Base-by-base conservation (phyloP, 192 early-diverging fungal genomes). In the Backusella tarrabulga region DNA sequence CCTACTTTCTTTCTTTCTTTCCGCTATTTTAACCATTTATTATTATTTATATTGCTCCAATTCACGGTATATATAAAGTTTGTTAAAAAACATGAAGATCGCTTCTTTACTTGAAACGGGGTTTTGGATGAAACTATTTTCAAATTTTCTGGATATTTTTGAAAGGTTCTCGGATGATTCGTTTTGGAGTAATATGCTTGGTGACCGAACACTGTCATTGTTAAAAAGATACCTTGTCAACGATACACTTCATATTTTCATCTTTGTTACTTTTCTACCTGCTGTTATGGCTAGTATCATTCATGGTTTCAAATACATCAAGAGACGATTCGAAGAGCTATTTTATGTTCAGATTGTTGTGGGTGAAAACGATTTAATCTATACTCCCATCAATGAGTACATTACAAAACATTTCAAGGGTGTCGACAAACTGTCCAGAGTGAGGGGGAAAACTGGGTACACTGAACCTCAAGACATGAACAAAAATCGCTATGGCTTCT, bases 281-380 rank as follows among this genome's bases (percentile, higher is more conserved):
- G 41, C 63, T 35, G 17, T 72, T n/a, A 73, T 38, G 68, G 66
- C 34, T 21, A 15, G 8, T 0, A 36, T 73, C 32, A n/a, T 15
- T 15, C 32, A 68, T 6, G n/a, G 34, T 1, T 21, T 34, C 21
- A 21, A 12, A 26, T n/a, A 36, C 63, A 11, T 42, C 26, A 73
- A 54, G 11, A 56, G 32, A 29, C 15, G 23, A n/a, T 2, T 32
- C 0, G 6, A 23, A 42, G 40, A 44, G 19, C 21, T 72, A 9
- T 68, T 78, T 35, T 78, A 78, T 68, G 77, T 73, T 0, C 44
- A 67, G 29, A 66, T 78, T 6, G 6, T 66, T 44, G 38, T 78
- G 32, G 71, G 66, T 6, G 63, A 78, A 36, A 52, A 36, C 6
- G 77, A 78, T 4, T 63, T 54, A 34, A 68, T 73, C 19, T 78